Evolutionary conservation across 2,329 filamentous ascomycete genomes (phyloP), one percentile per base, ranked within the genome.

Genomic region (Emericellopsis atlantica): DNA sequence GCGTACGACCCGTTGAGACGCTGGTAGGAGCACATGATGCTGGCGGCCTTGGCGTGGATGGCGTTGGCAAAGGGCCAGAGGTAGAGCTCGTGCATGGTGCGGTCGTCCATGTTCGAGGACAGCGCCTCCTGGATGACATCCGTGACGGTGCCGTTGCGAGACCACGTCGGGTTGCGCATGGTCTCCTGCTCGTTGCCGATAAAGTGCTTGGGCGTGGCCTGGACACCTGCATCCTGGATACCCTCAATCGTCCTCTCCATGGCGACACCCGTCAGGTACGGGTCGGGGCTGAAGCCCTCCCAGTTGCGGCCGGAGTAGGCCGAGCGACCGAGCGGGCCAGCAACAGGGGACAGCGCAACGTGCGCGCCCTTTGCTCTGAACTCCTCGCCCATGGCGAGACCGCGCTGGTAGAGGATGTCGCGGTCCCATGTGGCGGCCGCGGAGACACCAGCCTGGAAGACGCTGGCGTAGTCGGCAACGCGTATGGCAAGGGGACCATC

Each of bases 351-450:
- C 22, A 88, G 68, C 47, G 78, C 74, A 23, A 87, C 65, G 53
- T 88, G 81, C 18, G 84, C 70, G 43, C 84, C 84, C 62, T 89
- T 89, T 46, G 61, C 78, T 49, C 70, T 75, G 55, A 83, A 79
- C 57, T 90, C 84, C 38, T 54, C 36, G 15, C 62, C 66, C 62
- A 69, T 63, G 38, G 62, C 64, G 11, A 41, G 15, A 18, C 52
- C 86, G 40, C 85, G 75, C 43, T 72, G 65, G 53, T 79, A 79
- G 46, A 84, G 76, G 21, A 90, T 70, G 11, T 72, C 62, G 47
- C 76, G 79, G 57, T 90, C 83, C 82, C 84, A 94, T 32, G 50
- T 48, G 3, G 53, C 58, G 6, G 63, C 64, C 21, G 83, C 74
- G 44, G 83, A 83, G 38, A 85, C 67, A 46, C 82, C 84, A 6